A percentile compares a stretch with the other conserved stretches of the same genome.
phyloP scores from a whole-genome alignment of 2,329 filamentous ascomycete genomes.

The Epichloe elymi region DNA sequence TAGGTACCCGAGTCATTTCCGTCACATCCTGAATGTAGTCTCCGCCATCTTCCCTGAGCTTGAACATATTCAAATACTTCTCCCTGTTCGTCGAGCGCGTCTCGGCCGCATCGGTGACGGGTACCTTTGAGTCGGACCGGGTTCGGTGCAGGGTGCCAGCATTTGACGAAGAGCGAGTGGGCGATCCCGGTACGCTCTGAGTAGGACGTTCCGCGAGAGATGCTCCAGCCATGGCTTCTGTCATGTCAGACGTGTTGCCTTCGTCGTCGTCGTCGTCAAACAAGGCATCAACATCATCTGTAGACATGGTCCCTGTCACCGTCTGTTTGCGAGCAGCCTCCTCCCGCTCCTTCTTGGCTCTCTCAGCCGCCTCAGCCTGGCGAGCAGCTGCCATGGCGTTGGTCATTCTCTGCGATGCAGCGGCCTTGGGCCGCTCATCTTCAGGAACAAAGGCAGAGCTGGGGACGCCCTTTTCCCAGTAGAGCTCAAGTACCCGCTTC shows the following conservation, averaged over 20 bases:
- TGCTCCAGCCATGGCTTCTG: slow-evolving; percentile 84
- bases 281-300: slow-evolving; percentile 85
- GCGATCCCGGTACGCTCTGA: slow-evolving; percentile 89
- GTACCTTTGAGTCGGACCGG: slow-evolving; percentile 86
- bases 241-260: slow-evolving; percentile 74
- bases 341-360: slow-evolving; percentile 72
- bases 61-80: slow-evolving; percentile 86
- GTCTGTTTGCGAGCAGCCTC: slow-evolving; percentile 88
- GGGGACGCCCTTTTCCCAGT: slow-evolving; percentile 98
- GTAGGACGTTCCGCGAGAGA: slow-evolving; percentile 81
- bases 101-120: slow-evolving; percentile 61
- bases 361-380: slow-evolving; percentile 71
- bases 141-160: slow-evolving; percentile 68
- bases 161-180: slow-evolving; percentile 58
- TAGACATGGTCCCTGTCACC: slow-evolving; percentile 86
- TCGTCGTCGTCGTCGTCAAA: slow-evolving; percentile 93
- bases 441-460: slow-evolving; percentile 94
- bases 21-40: slow-evolving; percentile 97
- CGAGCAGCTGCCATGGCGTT: slow-evolving; percentile 65
- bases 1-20: slow-evolving; percentile 95
- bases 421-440: slow-evolving; percentile 84
- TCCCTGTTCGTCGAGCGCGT: slow-evolving; percentile 81
- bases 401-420: slow-evolving; percentile 56
- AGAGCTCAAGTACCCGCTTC: slow-evolving; percentile 84
- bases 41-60: slow-evolving; percentile 78